phyloP scores from a whole-genome alignment of 1,139 yeast genomes.

The Yarrowia galli region DNA sequence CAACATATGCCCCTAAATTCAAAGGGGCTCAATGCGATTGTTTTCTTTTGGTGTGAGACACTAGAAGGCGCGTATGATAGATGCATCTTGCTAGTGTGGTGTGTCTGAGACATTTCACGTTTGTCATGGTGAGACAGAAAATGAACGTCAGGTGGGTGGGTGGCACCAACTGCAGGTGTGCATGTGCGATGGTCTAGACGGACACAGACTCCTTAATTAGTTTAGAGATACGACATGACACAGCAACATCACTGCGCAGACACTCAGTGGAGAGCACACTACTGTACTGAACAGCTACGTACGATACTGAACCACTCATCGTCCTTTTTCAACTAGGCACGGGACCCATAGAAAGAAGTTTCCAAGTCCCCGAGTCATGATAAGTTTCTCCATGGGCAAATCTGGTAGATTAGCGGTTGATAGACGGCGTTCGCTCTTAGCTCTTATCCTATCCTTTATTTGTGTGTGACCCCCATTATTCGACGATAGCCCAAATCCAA shows the following conservation, averaged over 20 bases:
- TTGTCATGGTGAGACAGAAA: constrained; percentile 16
- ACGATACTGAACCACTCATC: no score
- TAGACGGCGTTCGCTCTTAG: constrained; percentile 3
- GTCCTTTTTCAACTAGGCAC: no score
- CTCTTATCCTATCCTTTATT: not conserved
- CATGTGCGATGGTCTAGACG: not conserved
- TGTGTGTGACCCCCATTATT: not conserved
- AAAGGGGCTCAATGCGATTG: constrained; percentile 27
- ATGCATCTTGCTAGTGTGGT: not conserved
- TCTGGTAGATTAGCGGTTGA: not conserved
- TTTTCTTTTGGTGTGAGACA: constrained; percentile 2
- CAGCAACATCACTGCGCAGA: no score
- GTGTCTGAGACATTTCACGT: constrained; percentile 1
- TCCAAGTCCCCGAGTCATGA: not conserved
- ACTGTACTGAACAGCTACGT: no score
- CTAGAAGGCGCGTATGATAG: not conserved
- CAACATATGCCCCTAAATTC: not conserved
- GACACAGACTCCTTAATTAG: no score
- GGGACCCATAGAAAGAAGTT: no score
- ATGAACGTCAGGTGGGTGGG: constrained; percentile 14
- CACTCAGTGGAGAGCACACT: no score
- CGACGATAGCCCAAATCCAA: not conserved
- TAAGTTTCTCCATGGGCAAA: not conserved
- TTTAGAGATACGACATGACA: no score
- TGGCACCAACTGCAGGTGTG: not conserved